Percentiles rank a stretch among this genome's conserved stretches.
Evolutionary conservation across 2,329 filamentous ascomycete genomes (phyloP).

Genomic region (Cladosporium sp.): DNA sequence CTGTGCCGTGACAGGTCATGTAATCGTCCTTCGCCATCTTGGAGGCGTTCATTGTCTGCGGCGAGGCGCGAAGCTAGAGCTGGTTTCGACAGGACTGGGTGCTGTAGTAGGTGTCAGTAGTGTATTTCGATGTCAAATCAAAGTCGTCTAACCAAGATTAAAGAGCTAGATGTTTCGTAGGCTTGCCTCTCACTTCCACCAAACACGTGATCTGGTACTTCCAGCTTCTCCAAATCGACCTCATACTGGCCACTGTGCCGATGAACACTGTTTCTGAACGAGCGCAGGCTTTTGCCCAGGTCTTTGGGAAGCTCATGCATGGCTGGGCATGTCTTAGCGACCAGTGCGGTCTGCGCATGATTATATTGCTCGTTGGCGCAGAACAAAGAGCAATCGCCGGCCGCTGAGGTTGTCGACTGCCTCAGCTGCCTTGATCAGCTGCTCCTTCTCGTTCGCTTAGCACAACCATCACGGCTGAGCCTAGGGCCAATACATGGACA

Average conservation of each 20-base stretch:
- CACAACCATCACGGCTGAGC: neutral
- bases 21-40: neutral
- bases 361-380: neutral
- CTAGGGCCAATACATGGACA: no score
- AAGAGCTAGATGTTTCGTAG: neutral
- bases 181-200: conserved; percentile 17
- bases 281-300: conserved; percentile 25
- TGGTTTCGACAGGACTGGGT: conserved; percentile 3
- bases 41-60: conserved; percentile 1
- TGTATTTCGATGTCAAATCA: neutral
- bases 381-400: neutral
- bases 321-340: neutral
- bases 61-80: conserved; percentile 2
- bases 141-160: neutral
- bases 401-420: neutral
- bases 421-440: conserved; percentile 1
- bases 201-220: neutral
- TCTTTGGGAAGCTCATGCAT: conserved; percentile 33
- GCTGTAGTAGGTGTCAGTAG: neutral
- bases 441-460: conserved; percentile 1
- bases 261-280: conserved; percentile 27
- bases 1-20: neutral
- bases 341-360: conserved; percentile 2
- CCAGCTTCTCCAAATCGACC: conserved; percentile 19
- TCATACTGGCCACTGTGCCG: conserved; percentile 13